Evolutionary conservation across 495 filamentous ascomycete species (phyloP).

Genomic region (Aspergillus ostianus): DNA sequence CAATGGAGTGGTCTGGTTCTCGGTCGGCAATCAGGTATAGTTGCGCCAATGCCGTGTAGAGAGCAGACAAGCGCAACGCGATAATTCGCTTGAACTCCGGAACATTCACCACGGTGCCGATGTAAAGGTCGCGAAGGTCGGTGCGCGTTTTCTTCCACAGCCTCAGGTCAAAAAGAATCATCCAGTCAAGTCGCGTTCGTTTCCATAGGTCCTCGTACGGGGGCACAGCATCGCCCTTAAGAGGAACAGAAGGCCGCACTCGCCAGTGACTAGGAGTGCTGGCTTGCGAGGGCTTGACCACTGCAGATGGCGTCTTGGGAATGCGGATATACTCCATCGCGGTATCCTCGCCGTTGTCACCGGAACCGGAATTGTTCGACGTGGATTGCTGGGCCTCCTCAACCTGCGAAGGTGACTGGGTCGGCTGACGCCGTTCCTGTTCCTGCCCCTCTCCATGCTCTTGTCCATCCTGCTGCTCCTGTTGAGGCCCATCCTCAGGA

Average conservation of each 20-base stretch:
- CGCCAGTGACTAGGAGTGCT: conserved; percentile 79
- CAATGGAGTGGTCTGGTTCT: conserved; percentile 97
- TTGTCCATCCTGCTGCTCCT: conserved; percentile 6
- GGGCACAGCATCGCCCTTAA: conserved; percentile 54
- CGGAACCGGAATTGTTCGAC: conserved; percentile 58
- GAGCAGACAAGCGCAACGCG: conserved; percentile 83
- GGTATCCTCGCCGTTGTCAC: conserved; percentile 31
- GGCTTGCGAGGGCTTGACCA: conserved; percentile 34
- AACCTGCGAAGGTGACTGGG: conserved; percentile 47
- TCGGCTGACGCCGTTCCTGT: conserved; percentile 9
- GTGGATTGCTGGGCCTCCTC: conserved; percentile 40
- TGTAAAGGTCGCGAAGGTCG: conserved; percentile 89
- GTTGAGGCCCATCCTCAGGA: conserved; percentile 5
- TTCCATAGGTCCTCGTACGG: conserved; percentile 81
- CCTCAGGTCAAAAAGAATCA: conserved; percentile 93
- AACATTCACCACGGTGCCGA: conserved; percentile 91
- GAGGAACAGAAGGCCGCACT: conserved; percentile 66
- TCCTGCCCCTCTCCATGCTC: conserved; percentile 2
- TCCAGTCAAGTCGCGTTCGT: conserved; percentile 87
- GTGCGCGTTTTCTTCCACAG: conserved; percentile 95
- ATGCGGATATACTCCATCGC: conserved; percentile 33
- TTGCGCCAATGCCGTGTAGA: conserved; percentile 92
- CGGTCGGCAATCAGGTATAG: conserved; percentile 94
- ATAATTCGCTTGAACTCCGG: conserved; percentile 96
- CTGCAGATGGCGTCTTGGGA: conserved; percentile 36